Base-by-base conservation (phyloP, 441 rosid species). In the Adansonia grandidieri region DNA sequence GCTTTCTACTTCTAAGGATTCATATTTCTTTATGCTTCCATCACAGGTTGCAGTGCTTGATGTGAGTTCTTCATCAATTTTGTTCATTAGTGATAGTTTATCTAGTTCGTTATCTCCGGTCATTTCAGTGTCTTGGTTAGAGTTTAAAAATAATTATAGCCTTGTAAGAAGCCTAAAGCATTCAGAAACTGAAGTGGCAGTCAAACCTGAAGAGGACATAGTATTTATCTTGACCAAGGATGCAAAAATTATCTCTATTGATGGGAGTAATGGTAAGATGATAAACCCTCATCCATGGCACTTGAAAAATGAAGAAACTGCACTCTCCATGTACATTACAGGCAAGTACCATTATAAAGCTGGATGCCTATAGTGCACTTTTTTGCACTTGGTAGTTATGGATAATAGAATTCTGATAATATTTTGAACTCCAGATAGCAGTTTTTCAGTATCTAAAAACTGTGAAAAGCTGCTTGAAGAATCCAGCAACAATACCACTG, bases 11-110 rank as follows among this genome's bases (percentile, higher is more conserved):
- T 74, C 71, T 37, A 37, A 40, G 11, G 62, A 77, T 77, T 86
- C 75, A 71, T 81, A 53, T 47, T 67, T 73, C 56, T 78, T 50
- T 13, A 76, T 79, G 73, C 65, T 80, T 84, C 44, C 28, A 53
- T 75, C 81, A 78, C 92, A 91, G 96, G 91, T 91, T 51, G 88
- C 86, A 0, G 86, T 90, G 78, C 84, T 91, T 75, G 92, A 88
- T 81, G 77, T 81, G 89, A 85, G 48, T 80, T 82, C 87, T 56
- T 77, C 84, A n/a, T 85, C 92, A 53, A 76, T 89, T 79, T 76
- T 90, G 79, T 91, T 87, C 84, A 51, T 83, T 69, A 84, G 84
- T 9, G 88, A 90, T 75, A 56, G 53, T 66, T 45, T 80, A 45
- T 81, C 84, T 78, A 77, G 85, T 65, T 73, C 87, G 53, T 68